Percentiles rank a stretch among this genome's conserved stretches.
phyloP scores from a whole-genome alignment of 2,329 filamentous ascomycete genomes.

The Thielaviopsis euricoi region DNA sequence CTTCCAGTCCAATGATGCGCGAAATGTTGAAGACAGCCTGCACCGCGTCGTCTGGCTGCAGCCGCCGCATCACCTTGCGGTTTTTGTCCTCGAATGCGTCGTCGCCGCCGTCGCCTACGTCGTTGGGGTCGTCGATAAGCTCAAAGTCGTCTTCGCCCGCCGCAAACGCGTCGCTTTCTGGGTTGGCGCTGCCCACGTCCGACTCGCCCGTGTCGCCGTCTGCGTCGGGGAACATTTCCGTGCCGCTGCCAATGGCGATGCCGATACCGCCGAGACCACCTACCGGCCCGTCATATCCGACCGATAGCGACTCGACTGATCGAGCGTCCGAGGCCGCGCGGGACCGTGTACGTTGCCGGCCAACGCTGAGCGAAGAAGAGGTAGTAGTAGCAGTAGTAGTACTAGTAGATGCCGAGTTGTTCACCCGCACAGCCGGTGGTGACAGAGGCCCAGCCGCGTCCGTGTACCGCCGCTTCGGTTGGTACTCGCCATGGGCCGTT shows the following conservation, averaged over 20 bases:
- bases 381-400: no score
- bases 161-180: neutral
- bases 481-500: conserved; percentile 54
- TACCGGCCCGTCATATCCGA: conserved; percentile 3
- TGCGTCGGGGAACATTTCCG: conserved; percentile 2
- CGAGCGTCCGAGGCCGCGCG: conserved; percentile 7
- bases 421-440: conserved; percentile 21
- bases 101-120: conserved; percentile 55
- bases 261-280: conserved; percentile 13
- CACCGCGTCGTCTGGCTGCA: conserved; percentile 80
- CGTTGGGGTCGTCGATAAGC: conserved; percentile 82
- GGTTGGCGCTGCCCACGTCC: neutral
- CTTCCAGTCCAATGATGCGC: conserved; percentile 81
- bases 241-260: conserved; percentile 13
- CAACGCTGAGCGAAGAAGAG: neutral
- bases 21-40: conserved; percentile 93
- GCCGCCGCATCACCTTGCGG: conserved; percentile 85
- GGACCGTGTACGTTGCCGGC: conserved; percentile 2
- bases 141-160: conserved; percentile 80
- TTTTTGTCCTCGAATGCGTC: conserved; percentile 87
- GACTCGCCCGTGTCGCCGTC: neutral
- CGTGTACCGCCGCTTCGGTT: conserved; percentile 59
- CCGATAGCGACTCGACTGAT: conserved; percentile 6
- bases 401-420: conserved; percentile 15
- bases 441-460: conserved; percentile 19